Evolutionary conservation across 1,284 basidiomycete species (phyloP).

Genomic region (Moesziomyces antarcticus): DNA sequence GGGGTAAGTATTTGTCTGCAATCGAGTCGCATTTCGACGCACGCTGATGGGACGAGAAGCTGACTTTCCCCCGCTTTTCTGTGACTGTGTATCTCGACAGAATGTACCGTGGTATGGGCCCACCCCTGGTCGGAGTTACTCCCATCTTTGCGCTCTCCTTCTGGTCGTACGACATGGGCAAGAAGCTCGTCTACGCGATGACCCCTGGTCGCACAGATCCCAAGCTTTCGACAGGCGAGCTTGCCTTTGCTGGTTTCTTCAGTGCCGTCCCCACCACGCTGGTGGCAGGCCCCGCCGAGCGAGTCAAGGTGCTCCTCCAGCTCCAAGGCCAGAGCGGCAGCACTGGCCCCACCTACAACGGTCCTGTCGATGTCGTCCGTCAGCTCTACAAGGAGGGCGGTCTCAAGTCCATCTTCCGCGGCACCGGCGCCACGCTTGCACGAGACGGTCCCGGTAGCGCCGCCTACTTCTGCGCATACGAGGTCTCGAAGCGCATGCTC

Average conservation of each 20-base stretch:
- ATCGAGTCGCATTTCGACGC: background rate
- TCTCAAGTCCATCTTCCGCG: conserved; percentile 89
- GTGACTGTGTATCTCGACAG: conserved; percentile 69
- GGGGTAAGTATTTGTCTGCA: conserved; percentile 72
- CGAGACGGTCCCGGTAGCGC: conserved; percentile 97
- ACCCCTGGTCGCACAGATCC: conserved; percentile 75
- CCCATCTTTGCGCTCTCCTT: conserved; percentile 99
- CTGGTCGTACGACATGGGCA: conserved; percentile 97
- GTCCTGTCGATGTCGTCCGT: conserved; percentile 88
- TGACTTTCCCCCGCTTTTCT: background rate
- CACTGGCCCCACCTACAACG: conserved; percentile 80
- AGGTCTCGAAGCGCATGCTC: conserved; percentile 87
- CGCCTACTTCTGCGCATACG: conserved; percentile 97
- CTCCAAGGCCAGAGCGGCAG: conserved; percentile 85
- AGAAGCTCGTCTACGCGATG: conserved; percentile 81
- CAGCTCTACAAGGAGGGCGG: conserved; percentile 96
- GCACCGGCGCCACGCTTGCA: conserved; percentile 88
- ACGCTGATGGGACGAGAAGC: background rate
- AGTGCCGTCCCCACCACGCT: conserved; percentile 92
- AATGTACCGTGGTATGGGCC: conserved; percentile 95
- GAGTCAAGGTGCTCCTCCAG: conserved; percentile 94
- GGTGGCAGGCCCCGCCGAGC: conserved; percentile 92
- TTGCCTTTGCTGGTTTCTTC: conserved; percentile 92
- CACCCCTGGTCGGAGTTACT: conserved; percentile 93
- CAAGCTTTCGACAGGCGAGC: conserved; percentile 80